Evolutionary conservation across 2,329 filamentous ascomycete genomes (phyloP).

Genomic region (Dothistroma septosporum): DNA sequence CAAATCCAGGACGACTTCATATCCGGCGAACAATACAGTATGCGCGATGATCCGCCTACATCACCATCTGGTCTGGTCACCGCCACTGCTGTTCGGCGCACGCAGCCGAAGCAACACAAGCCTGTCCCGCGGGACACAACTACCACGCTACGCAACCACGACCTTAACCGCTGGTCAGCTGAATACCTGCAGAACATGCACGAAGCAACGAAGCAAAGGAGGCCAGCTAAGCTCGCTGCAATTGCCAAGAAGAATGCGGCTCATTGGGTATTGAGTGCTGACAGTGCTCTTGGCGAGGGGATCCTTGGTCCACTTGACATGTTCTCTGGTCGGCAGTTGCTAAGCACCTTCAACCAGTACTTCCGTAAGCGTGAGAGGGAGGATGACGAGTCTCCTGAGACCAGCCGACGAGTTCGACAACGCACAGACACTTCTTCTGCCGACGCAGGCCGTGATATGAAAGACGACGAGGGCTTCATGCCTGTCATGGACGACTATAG

Average conservation of each 20-base stretch:
- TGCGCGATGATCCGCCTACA: conserved; percentile 16
- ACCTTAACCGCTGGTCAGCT: conserved; percentile 55
- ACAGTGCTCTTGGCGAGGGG: conserved; percentile 42
- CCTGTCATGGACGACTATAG: conserved; percentile 37
- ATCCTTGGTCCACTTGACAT: conserved; percentile 52
- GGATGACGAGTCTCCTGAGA: conserved; percentile 27
- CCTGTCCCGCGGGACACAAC: conserved; percentile 46
- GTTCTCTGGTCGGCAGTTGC: conserved; percentile 56
- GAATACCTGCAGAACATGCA: conserved; percentile 61
- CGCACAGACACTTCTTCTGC: conserved; percentile 34
- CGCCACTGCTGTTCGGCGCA: conserved; percentile 40
- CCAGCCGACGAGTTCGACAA: conserved; percentile 28
- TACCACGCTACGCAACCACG: conserved; percentile 53
- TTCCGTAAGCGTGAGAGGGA: conserved; percentile 29
- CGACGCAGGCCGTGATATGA: conserved; percentile 33
- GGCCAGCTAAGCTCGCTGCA: conserved; percentile 35
- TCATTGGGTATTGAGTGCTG: conserved; percentile 56
- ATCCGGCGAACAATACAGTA: conserved; percentile 19
- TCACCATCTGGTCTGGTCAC: conserved; percentile 34
- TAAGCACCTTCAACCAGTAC: conserved; percentile 41
- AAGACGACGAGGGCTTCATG: conserved; percentile 15
- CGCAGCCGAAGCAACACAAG: conserved; percentile 32
- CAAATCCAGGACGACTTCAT: conserved; percentile 25
- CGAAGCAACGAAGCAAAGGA: conserved; percentile 43
- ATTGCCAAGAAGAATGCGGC: conserved; percentile 61